These are phyloP conservation scores for Aegilops sharonensis DNA, from an alignment of 176 grass and related monocot species.

Conservation along the genomic window DNA sequence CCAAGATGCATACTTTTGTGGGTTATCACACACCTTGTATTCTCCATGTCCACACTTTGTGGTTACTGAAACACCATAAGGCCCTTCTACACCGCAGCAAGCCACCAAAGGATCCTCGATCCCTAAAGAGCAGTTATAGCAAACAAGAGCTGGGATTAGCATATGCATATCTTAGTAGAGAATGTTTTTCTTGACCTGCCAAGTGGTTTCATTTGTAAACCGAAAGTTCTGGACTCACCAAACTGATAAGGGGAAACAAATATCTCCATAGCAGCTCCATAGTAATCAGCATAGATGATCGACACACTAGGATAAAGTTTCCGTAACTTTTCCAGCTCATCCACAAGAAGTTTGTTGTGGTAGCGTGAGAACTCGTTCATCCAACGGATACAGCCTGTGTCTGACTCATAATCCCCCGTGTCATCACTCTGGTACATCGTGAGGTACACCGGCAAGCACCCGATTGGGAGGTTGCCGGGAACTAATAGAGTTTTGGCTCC, in stretches of 20 bases:
- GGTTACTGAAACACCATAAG: constrained; percentile 39
- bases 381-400: constrained; percentile 63
- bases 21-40: constrained; percentile 52
- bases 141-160: not conserved
- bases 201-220: not conserved
- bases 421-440: constrained; percentile 42
- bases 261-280: constrained; percentile 57
- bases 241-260: constrained; percentile 44
- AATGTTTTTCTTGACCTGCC: not conserved
- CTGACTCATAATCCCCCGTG: constrained; percentile 57
- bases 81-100: constrained; percentile 60
- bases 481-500: constrained; percentile 73
- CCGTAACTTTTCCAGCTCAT: constrained; percentile 44
- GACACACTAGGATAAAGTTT: constrained; percentile 38
- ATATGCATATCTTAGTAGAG: not conserved
- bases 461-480: constrained; percentile 81
- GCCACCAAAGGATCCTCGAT: constrained; percentile 50
- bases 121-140: constrained; percentile 32
- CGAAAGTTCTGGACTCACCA: constrained; percentile 38
- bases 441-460: constrained; percentile 58
- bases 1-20: constrained; percentile 62
- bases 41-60: constrained; percentile 39
- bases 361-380: constrained; percentile 68
- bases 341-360: constrained; percentile 59
- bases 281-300: constrained; percentile 81